A percentile compares a stretch with the other conserved stretches of the same genome.
phyloP scores from a whole-genome alignment of 2,329 filamentous ascomycete species.

The Exophiala alcalophila region DNA sequence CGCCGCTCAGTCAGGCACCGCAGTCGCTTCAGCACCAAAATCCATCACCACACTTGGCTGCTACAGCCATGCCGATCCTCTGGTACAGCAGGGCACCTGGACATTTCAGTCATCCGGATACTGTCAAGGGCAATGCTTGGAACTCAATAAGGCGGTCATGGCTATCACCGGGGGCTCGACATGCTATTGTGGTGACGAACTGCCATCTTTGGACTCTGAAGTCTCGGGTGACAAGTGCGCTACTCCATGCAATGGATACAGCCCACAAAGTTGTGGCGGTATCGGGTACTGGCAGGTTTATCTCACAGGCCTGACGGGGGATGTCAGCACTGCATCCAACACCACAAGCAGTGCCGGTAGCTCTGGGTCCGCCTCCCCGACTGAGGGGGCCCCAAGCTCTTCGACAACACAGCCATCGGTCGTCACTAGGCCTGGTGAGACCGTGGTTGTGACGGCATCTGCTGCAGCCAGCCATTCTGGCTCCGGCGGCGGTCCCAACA shows the following conservation, averaged over 20 bases:
- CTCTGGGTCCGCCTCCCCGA: slow-evolving; percentile 45
- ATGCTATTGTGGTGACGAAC: slow-evolving; percentile 70
- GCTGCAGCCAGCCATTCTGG: slow-evolving; percentile 31
- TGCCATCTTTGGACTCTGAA: slow-evolving; percentile 59
- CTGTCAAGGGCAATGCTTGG: slow-evolving; percentile 53
- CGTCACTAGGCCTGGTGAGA: slow-evolving; percentile 34
- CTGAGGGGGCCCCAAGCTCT: slow-evolving; percentile 44
- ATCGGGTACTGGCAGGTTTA: slow-evolving; percentile 50
- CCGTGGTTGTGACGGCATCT: slow-evolving; percentile 37
- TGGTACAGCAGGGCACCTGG: slow-evolving; percentile 49
- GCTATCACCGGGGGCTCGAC: slow-evolving; percentile 59
- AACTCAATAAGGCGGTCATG: slow-evolving; percentile 55
- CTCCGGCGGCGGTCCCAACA: slow-evolving; percentile 56
- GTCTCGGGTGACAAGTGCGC: slow-evolving; percentile 62
- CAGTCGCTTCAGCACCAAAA: slow-evolving; percentile 2
- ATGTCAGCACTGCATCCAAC: slow-evolving; percentile 32
- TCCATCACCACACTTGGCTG: slow-evolving; percentile 33
- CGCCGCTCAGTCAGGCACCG: slow-evolving; percentile 19
- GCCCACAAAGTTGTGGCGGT: slow-evolving; percentile 66
- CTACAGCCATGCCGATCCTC: slow-evolving; percentile 48
- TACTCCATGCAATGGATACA: slow-evolving; percentile 63
- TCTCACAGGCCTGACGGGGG: slow-evolving; percentile 49
- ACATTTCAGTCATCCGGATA: slow-evolving; percentile 55
- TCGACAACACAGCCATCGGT: slow-evolving; percentile 28
- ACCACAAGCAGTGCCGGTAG: slow-evolving; percentile 30